Base-by-base conservation (phyloP, 169 alveolate species). In the Plasmodium fragile region DNA sequence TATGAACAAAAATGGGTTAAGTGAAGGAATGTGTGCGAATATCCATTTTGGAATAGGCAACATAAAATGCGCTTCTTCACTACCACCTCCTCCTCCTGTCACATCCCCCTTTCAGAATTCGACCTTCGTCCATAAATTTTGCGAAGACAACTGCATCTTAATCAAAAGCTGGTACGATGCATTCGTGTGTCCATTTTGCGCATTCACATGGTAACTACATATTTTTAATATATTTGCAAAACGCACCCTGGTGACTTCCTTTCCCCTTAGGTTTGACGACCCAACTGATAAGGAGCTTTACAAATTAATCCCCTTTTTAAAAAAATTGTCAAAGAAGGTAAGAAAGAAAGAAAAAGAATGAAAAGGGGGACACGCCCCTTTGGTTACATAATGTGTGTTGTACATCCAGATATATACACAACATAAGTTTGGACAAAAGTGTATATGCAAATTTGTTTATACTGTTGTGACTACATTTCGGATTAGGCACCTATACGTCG, bases 141-240 rank as follows among this genome's bases (percentile, higher is more conserved):
- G 98, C 82, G 99, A 98, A 39, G 98, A 98, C 82, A 98, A 98
- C 92, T 99, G 99, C 11, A 93, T 98, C 32, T 98, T 99, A 70
- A 97, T 97, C 81, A 94, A 95, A 49, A 97, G 98, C 90, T 98
- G 99, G 98, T 95, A 93, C 28, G 95, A 65, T 22, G 36, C 45
- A 81, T 53, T 30, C 13, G 70, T 32, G 16, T 55, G 71, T 80
- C 30, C 52, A 80, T 18, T 65, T 75, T 39, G 82, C 22, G 53
- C 30, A 59, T 39, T 59, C 45, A 84, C 53, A 22, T 43, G 32
- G 13, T 53, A 10, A 78, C 90, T 49, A 90, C 43, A 41, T 77
- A 30, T 79, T 59, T 13, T 53, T 79, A n/a, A 41, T 45, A 39
- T 79, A 39, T 41, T n/a, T 79, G 22, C 32, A 77, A 55, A 55